Evolutionary conservation across 139 green algal species (phyloP).

Genomic region (Auxenochlorella pyrenoidosa): DNA sequence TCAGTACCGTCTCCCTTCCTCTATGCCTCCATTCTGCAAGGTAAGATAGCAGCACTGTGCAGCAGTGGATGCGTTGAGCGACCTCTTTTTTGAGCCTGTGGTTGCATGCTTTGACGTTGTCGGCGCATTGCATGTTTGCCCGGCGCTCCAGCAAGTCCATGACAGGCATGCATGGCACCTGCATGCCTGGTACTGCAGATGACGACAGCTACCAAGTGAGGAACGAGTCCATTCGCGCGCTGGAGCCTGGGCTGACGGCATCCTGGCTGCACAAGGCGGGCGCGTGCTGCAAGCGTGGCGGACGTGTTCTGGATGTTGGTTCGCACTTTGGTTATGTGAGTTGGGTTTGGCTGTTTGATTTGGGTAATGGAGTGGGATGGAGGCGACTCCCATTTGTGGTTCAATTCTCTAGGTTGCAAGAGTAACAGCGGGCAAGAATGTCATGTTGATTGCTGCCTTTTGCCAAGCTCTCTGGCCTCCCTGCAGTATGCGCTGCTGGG

Average conservation of each 20-base stretch:
- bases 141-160: no score
- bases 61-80: no score
- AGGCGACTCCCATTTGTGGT: neutral
- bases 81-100: no score
- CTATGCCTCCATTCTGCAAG: neutral
- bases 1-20: neutral
- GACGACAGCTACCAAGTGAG: neutral
- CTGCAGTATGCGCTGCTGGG: neutral
- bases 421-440: no score
- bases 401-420: no score
- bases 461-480: no score
- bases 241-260: neutral
- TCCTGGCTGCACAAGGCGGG: neutral
- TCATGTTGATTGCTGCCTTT: no score
- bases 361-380: no score
- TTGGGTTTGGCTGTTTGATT: neutral
- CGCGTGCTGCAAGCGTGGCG: neutral
- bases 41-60: no score
- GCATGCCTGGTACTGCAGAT: neutral
- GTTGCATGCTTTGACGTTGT: no score
- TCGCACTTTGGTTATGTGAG: neutral
- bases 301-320: neutral
- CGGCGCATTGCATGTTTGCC: no score
- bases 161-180: no score
- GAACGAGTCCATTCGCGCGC: neutral